These are phyloP conservation scores for Coemansia erecta DNA, from an alignment of 192 early-diverging fungal species.

Conservation along the genomic window DNA sequence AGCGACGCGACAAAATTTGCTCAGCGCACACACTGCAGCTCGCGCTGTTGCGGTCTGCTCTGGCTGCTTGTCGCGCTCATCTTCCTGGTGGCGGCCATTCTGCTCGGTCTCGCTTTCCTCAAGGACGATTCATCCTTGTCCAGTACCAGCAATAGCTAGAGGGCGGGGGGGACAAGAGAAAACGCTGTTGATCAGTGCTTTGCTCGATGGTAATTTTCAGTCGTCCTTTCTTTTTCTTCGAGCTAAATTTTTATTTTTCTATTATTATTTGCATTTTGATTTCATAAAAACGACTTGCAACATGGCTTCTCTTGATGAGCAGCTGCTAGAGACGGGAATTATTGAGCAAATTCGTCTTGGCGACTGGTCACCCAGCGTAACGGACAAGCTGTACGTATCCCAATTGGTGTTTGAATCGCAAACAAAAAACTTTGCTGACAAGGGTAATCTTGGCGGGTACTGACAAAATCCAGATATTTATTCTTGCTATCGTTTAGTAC, in stretches of 20 bases:
- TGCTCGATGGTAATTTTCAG: too few species aligned
- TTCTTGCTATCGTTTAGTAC: constrained; percentile 21
- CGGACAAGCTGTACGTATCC: constrained; percentile 43
- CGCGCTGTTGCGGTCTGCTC: constrained; percentile 83
- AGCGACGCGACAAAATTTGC: constrained; percentile 92
- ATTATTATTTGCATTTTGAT: too few species aligned
- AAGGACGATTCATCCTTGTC: constrained; percentile 53
- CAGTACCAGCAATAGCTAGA: neutral
- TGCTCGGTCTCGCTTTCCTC: constrained; percentile 78
- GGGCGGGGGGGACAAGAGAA: too few species aligned
- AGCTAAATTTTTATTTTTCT: too few species aligned
- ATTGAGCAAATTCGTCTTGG: constrained; percentile 34
- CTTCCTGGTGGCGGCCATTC: constrained; percentile 76
- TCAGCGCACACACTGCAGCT: constrained; percentile 67
- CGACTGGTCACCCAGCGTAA: constrained; percentile 36
- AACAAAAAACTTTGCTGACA: neutral
- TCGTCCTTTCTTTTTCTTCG: too few species aligned
- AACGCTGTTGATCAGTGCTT: too few species aligned
- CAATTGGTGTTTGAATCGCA: neutral
- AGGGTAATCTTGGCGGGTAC: too few species aligned
- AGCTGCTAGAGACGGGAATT: constrained; percentile 21
- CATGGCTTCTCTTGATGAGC: neutral
- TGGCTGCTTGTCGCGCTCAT: constrained; percentile 87
- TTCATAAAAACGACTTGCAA: too few species aligned
- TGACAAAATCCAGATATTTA: too few species aligned